Evolutionary conservation across 768 basidiomycete genomes (phyloP).

Genomic region (Kwoniella shandongensis): DNA sequence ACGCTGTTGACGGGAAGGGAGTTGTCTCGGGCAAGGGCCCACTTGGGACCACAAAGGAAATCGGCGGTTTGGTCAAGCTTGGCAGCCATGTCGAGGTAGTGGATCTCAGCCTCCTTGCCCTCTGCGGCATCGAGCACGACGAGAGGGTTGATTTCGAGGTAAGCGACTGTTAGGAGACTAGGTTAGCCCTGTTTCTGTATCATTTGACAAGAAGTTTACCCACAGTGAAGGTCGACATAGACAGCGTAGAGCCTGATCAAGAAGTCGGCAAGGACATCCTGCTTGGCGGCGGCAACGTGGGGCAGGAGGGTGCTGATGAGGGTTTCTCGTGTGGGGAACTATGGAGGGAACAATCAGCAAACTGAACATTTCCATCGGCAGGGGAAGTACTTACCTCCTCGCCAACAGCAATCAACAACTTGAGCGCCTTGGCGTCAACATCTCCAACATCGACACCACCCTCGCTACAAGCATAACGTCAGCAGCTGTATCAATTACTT

Average conservation of each 20-base stretch:
- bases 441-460: constrained; percentile 99
- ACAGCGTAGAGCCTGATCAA: constrained; percentile 91
- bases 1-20: constrained; percentile 65
- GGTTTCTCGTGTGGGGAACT: constrained; percentile 77
- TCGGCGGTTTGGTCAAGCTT: constrained; percentile 99
- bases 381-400: constrained; percentile 54
- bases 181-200: constrained; percentile 3
- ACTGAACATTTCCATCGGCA: background rate
- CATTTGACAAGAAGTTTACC: constrained; percentile 11
- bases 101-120: constrained; percentile 72
- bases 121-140: constrained; percentile 82
- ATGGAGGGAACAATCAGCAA: background rate
- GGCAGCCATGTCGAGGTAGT: constrained; percentile 99
- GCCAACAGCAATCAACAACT: constrained; percentile 74
- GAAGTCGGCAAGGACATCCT: constrained; percentile 92
- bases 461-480: constrained; percentile 57
- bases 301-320: constrained; percentile 75
- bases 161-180: constrained; percentile 62
- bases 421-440: constrained; percentile 94
- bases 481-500: constrained; percentile 2
- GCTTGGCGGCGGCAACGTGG: constrained; percentile 77
- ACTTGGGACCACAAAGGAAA: constrained; percentile 95
- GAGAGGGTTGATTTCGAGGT: constrained; percentile 99
- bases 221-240: constrained; percentile 93
- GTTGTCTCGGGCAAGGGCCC: constrained; percentile 93